Base-by-base conservation (phyloP, 129 eudicot species). In the Rutidosis leptorrhynchoides region DNA sequence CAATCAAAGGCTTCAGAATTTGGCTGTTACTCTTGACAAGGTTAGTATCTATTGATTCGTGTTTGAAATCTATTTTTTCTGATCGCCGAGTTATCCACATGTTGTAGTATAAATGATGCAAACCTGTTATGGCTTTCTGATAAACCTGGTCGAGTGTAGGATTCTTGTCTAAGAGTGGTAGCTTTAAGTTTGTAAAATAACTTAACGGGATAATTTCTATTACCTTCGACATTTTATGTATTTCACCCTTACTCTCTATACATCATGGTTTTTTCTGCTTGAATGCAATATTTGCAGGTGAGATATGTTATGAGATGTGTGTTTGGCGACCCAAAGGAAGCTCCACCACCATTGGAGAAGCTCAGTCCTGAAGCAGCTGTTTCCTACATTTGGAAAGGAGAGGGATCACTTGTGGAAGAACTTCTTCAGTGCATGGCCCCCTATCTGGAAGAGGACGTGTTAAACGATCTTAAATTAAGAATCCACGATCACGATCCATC, bases 11-110 rank as follows among this genome's bases (percentile, higher is more conserved):
- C 90, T 94, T 69, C 97, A 89, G 76, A 94, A 94, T 84, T 78
- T 94, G 83, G 99, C 99, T 77, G 95, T 94, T 61, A 94, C 99
- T 9, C 74, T 94, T n/a, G 97, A 94, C 75, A 94, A 94, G 99
- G 99, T 89, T 69, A 65, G 53, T 40, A 4, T n/a, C n/a, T n/a
- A n/a, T n/a, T n/a, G n/a, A n/a, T n/a, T n/a, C n/a, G n/a, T n/a
- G n/a, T n/a, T n/a, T n/a, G n/a, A n/a, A n/a, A n/a, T n/a, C n/a
- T n/a, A n/a, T n/a, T n/a, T n/a, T n/a, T n/a, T n/a, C n/a, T n/a
- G n/a, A n/a, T n/a, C n/a, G n/a, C n/a, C n/a, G n/a, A n/a, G n/a
- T n/a, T n/a, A n/a, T n/a, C n/a, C n/a, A n/a, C n/a, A n/a, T n/a
- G n/a, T n/a, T n/a, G n/a, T n/a, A n/a, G n/a, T n/a, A n/a, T n/a